Evolutionary conservation across 2,329 filamentous ascomycete genomes (phyloP).

Genomic region (Exophiala calicioides): DNA sequence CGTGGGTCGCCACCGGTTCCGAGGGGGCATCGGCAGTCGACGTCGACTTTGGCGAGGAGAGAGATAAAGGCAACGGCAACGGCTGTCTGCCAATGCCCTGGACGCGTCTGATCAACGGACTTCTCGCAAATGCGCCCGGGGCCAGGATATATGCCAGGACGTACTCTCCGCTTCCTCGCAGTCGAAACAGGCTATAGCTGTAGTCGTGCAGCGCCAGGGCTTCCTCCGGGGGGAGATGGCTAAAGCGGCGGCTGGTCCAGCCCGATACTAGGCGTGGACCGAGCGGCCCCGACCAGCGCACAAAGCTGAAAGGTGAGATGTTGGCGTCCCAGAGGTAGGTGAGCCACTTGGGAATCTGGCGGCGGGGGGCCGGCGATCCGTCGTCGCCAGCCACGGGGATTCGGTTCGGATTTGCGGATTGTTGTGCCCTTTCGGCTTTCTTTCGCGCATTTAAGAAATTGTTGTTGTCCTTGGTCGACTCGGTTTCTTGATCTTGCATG

Average conservation of each 20-base stretch:
- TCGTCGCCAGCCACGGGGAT: constrained; percentile 22
- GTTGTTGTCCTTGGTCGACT: constrained; percentile 51
- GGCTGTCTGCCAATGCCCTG: constrained; percentile 79
- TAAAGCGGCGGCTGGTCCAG: constrained; percentile 92
- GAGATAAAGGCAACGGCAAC: constrained; percentile 40
- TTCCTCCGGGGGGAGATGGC: constrained; percentile 78
- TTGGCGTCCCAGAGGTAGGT: constrained; percentile 97
- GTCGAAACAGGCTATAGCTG: constrained; percentile 89
- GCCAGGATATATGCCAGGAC: constrained; percentile 89
- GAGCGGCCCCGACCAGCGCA: constrained; percentile 83
- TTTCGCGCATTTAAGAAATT: constrained; percentile 56
- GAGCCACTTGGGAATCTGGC: constrained; percentile 78
- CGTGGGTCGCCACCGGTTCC: constrained; percentile 41
- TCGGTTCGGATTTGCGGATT: constrained; percentile 21
- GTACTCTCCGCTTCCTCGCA: constrained; percentile 91
- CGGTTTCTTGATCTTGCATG: constrained; percentile 67
- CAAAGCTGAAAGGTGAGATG: constrained; percentile 87
- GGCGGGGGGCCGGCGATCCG: constrained; percentile 51
- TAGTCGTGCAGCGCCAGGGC: constrained; percentile 87
- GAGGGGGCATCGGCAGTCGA: constrained; percentile 5
- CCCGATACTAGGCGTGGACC: constrained; percentile 90
- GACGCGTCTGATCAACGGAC: constrained; percentile 83
- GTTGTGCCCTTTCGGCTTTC: constrained; percentile 38
- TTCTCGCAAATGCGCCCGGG: constrained; percentile 86
- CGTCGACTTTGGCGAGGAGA: constrained; percentile 26